Base-by-base conservation (phyloP, 2,329 filamentous ascomycete genomes). In the Leptographium galeiforme region DNA sequence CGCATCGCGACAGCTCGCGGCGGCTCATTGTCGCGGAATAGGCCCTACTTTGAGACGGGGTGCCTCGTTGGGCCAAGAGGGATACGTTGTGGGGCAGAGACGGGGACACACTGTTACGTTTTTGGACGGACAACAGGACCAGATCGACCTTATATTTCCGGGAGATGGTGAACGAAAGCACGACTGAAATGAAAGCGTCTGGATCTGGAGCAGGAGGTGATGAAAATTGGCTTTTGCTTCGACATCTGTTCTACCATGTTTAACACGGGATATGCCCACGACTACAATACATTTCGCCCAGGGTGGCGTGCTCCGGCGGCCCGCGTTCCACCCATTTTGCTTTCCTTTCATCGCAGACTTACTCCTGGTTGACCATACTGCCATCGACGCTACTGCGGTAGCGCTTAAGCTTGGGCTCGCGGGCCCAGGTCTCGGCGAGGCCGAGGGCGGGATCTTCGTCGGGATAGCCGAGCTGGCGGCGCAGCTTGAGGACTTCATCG, bases 401-500 rank as follows among this genome's bases (percentile, higher is more conserved):
- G 53, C 67, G 71, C 53, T 71, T 71, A 46, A 69, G 66, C 38
- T 66, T 66, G 16, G 72, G 73, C 56, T 79, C 76, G 49, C 70
- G 69, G 2, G 77, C 72, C 84, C 88, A 97, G 1, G 89, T 95
- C 67, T 91, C 87, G 0, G 86, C 88, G 33, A 90, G 69, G 10
- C 82, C 85, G 48, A 82, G 77, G 59, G 85, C 83, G 0, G 86
- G 82, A 60, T 95, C 87, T 60, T 94, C 85, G 56, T 95, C 89
- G 1, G 85, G 78, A 57, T 85, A 80, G 1, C 89, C 90, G 55
- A 85, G 71, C 46, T 76, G 76, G 58, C 79, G 75, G 57, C 91
- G 77, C 25, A 97, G 75, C 61, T 88, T 87, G 51, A 91, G 68
- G 3, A 98, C 84, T 64, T 94, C 85, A 53, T 85, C 77, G 49